Base-by-base conservation (phyloP, 1,139 yeast genomes). In the Pneumocystis canis region DNA sequence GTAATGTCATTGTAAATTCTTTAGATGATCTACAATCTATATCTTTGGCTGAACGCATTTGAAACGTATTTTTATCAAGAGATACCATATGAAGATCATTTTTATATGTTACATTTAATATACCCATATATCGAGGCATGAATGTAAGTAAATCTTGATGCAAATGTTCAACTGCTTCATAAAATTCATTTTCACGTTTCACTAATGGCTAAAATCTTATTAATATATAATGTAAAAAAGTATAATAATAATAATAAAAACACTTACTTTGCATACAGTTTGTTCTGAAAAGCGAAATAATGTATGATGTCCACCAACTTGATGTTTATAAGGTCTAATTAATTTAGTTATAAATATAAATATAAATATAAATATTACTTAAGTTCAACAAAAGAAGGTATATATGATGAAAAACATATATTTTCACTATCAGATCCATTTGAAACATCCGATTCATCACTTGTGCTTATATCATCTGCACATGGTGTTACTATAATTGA, bases 301-400 rank as follows among this genome's bases (percentile, higher is more conserved):
- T 1, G 97, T 97, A 0, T 97, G 92, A 72, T 94, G 99, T 0
- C 99, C 99, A 9, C 99, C 99, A 6, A 94, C 98, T 87, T 68
- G 70, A 71, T 92, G 90, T 67, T 85, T 83, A 75, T 87, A 90
- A 1, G 95, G 96, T 62, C 88, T 82, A 64, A 90, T 75, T 71
- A 18, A 35, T 20, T 18, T 14, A 25, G 25, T 18, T 1, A 6
- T 5, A 40, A 40, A 20, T 3, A 16, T 14, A 35, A 33, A 35
- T 4, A n/a, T n/a, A 40, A 5, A n/a, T 40, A 5, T 9, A 40
- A 18, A 40, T 5, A 2, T 11, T 47, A 47, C 54, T 47, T 47
- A 3, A 47, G 30, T 31, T 47, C 54, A 2, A 47, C 47, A 16
- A 39, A 40, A 18, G 28, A 18, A n/a, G 53, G 53, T 9, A 28